Evolutionary conservation across 2,329 filamentous ascomycete species (phyloP).

Genomic region (Nemania diffusa): DNA sequence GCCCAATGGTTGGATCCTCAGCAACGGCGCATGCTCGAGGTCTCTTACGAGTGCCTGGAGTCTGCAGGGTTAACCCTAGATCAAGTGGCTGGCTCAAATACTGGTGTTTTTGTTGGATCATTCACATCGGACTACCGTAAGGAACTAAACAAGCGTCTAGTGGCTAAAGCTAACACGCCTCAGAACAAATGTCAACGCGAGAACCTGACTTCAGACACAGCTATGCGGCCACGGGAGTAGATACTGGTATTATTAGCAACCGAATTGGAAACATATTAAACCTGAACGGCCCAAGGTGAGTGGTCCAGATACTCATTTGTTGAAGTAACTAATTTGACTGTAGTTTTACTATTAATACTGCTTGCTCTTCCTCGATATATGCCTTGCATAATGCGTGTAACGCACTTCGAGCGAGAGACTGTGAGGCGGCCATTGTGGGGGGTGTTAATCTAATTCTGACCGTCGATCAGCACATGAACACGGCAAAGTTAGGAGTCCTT

Average conservation of each 20-base stretch:
- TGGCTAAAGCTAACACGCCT: background rate
- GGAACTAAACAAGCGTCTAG: background rate
- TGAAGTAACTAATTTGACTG: background rate
- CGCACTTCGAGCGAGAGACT: conserved; percentile 46
- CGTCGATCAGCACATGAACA: conserved; percentile 45
- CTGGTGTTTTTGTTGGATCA: conserved; percentile 42
- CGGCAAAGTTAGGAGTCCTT: conserved; percentile 48
- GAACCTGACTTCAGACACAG: conserved; percentile 43
- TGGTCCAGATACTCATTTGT: background rate
- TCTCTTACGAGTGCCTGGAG: conserved; percentile 55
- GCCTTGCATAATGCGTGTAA: conserved; percentile 48
- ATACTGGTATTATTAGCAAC: conserved; percentile 51
- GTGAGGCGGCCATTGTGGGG: conserved; percentile 50
- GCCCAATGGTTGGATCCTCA: conserved; percentile 55
- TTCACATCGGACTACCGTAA: conserved; percentile 43
- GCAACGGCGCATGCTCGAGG: conserved; percentile 54
- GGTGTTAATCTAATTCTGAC: conserved; percentile 52
- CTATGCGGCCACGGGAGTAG: conserved; percentile 48
- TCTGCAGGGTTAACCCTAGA: conserved; percentile 49
- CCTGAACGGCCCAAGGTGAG: conserved; percentile 48
- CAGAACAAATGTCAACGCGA: conserved; percentile 42
- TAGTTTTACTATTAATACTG: conserved; percentile 45
- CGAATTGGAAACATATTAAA: conserved; percentile 53
- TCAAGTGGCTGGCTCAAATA: conserved; percentile 43
- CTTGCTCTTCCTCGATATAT: conserved; percentile 53